Conservation (phyloP, 495 filamentous ascomycete species). For the Terfezia boudieri region DNA sequence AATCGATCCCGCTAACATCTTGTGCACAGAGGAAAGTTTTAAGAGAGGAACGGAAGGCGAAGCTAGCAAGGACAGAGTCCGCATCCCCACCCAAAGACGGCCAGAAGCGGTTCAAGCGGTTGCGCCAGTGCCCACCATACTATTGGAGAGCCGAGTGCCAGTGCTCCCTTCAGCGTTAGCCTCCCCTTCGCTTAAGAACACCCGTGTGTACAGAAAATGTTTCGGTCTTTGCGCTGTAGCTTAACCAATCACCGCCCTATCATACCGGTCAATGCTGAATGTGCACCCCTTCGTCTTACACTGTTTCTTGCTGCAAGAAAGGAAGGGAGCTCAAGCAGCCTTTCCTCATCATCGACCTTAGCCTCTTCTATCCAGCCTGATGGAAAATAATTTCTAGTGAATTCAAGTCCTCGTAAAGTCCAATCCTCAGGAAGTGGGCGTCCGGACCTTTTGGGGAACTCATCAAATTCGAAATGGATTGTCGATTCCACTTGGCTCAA, state of each 20-base stretch:
- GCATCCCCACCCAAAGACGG: too few relatives aligned
- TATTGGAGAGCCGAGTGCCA: too few relatives aligned
- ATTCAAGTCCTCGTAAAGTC: conserved; percentile 51
- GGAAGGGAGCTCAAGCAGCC: conserved; percentile 43
- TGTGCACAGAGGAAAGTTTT: too few relatives aligned
- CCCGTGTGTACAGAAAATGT: conserved; percentile 7
- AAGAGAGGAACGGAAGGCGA: too few relatives aligned
- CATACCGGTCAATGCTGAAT: not conserved
- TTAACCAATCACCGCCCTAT: conserved; percentile 7
- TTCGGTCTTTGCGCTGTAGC: conserved; percentile 1
- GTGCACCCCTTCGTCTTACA: not conserved
- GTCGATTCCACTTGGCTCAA: conserved; percentile 13
- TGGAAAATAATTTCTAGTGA: conserved; percentile 47
- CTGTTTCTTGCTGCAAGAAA: conserved; percentile 38
- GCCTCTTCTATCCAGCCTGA: conserved; percentile 43
- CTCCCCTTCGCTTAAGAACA: not conserved
- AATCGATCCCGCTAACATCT: too few relatives aligned
- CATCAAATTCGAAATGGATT: conserved; percentile 25
- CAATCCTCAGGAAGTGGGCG: conserved; percentile 73
- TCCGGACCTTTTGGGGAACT: conserved; percentile 30
- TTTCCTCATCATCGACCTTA: conserved; percentile 54
- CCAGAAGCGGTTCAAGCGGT: too few relatives aligned
- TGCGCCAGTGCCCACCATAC: too few relatives aligned
- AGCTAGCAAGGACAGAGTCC: too few relatives aligned
- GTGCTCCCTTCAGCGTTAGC: too few relatives aligned